Conservation (phyloP, 495 filamentous ascomycete species). For the Geopyxis carbonaria region DNA sequence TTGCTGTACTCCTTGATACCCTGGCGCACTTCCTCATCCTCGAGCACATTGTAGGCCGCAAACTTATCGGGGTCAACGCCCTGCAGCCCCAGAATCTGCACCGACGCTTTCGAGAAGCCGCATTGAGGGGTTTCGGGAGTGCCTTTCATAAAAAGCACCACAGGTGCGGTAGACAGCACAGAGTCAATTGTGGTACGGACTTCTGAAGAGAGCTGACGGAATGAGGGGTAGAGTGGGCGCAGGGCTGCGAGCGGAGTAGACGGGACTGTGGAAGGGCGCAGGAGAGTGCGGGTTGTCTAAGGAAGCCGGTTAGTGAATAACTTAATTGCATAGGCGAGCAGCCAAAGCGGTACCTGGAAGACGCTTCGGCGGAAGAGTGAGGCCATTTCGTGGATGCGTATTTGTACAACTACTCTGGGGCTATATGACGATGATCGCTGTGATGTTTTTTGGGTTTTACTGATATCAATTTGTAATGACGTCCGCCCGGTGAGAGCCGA, state of each 20-base stretch:
- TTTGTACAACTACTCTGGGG: too few species aligned
- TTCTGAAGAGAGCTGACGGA: conserved; percentile 59
- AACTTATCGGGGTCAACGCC: conserved; percentile 96
- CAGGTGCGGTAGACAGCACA: conserved; percentile 65
- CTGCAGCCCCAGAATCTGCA: conserved; percentile 86
- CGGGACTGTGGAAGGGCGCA: neutral
- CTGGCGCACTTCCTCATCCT: conserved; percentile 69
- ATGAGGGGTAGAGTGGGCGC: conserved; percentile 2
- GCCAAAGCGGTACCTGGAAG: too few species aligned
- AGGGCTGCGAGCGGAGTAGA: neutral
- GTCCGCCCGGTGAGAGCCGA: too few species aligned
- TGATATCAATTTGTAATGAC: too few species aligned
- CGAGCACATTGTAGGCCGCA: conserved; percentile 87
- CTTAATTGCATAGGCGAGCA: too few species aligned
- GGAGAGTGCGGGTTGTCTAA: conserved; percentile 2
- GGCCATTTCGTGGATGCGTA: too few species aligned
- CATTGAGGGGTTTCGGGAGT: conserved; percentile 96
- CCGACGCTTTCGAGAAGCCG: conserved; percentile 86
- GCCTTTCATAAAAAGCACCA: conserved; percentile 98
- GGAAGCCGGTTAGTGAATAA: neutral
- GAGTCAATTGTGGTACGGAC: conserved; percentile 69
- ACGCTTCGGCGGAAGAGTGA: conserved; percentile 6
- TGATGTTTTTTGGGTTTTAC: too few species aligned
- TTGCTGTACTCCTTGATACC: conserved; percentile 99
- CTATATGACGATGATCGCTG: too few species aligned